Evolutionary conservation across 495 filamentous ascomycete genomes (phyloP).

Genomic region (Penicillium salamii): DNA sequence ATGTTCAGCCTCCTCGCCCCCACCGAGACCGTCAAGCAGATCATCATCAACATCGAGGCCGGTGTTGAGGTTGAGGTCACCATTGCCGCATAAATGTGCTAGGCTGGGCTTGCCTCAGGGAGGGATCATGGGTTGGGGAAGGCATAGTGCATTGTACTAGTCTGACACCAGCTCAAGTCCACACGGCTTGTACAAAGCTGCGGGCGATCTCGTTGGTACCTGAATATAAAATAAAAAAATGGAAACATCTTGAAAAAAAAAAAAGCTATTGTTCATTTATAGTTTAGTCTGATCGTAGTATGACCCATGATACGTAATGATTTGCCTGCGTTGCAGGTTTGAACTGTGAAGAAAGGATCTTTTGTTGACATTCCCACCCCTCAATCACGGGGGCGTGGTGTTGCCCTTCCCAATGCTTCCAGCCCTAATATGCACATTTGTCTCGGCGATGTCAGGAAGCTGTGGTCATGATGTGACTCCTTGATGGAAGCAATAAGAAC

Average conservation of each 20-base stretch:
- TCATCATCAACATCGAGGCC: constrained; percentile 99
- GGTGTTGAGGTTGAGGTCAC: constrained; percentile 99
- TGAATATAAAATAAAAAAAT: constrained; percentile 39
- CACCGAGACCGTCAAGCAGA: constrained; percentile 99
- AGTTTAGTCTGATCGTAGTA: not conserved
- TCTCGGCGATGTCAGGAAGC: too few species aligned
- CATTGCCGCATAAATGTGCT: constrained; percentile 81
- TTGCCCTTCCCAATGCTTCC: too few species aligned
- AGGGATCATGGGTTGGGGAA: constrained; percentile 1
- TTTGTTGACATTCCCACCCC: too few species aligned
- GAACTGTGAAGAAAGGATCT: too few species aligned
- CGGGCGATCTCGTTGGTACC: constrained; percentile 29
- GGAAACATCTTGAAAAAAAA: constrained; percentile 32
- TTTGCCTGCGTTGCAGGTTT: not conserved
- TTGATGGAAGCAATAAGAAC: too few species aligned
- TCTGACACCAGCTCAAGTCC: not conserved
- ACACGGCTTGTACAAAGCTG: constrained; percentile 4
- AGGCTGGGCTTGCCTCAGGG: constrained; percentile 15
- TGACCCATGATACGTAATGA: not conserved
- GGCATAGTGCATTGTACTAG: not conserved
- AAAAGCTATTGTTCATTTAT: not conserved
- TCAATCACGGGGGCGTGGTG: too few species aligned
- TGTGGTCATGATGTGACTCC: too few species aligned
- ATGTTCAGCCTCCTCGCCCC: constrained; percentile 80
- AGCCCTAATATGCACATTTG: not conserved